These are phyloP conservation scores for Moricandia moricandioides DNA, from an alignment of 345 rosid genomes.

Conservation along the genomic window DNA sequence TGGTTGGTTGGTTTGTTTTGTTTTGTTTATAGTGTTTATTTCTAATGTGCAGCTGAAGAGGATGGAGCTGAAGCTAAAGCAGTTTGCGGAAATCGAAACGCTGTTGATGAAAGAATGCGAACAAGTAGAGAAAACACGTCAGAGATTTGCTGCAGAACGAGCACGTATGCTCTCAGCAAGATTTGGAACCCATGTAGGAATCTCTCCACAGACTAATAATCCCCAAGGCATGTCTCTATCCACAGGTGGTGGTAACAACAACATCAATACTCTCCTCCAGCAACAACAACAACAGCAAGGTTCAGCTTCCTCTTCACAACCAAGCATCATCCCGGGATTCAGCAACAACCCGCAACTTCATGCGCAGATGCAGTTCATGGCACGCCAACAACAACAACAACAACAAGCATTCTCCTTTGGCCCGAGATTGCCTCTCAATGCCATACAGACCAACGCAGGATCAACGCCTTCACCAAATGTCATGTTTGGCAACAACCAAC, in stretches of 20 bases:
- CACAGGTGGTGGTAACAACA: conserved; percentile 51
- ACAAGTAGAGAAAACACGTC: conserved; percentile 93
- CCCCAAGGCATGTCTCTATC: conserved; percentile 54
- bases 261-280: conserved; percentile 48
- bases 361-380: conserved; percentile 79
- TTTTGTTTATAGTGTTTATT: background rate
- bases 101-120: conserved; percentile 93
- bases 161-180: conserved; percentile 61
- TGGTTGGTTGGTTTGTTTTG: conserved; percentile 13
- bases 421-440: conserved; percentile 66
- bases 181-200: conserved; percentile 52
- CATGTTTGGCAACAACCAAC: conserved; percentile 59
- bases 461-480: conserved; percentile 53
- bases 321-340: conserved; percentile 58
- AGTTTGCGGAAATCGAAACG: conserved; percentile 96
- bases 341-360: conserved; percentile 55
- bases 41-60: conserved; percentile 66
- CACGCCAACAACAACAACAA: conserved; percentile 48
- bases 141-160: conserved; percentile 73
- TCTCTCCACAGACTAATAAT: conserved; percentile 47
- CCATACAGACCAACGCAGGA: conserved; percentile 61
- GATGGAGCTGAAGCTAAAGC: conserved; percentile 95
- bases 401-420: conserved; percentile 62
- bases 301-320: conserved; percentile 60
- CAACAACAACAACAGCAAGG: conserved; percentile 41